These are phyloP conservation scores for Gaillardinia entomophila DNA, from an alignment of 805 yeast species.

Conservation along the genomic window DNA sequence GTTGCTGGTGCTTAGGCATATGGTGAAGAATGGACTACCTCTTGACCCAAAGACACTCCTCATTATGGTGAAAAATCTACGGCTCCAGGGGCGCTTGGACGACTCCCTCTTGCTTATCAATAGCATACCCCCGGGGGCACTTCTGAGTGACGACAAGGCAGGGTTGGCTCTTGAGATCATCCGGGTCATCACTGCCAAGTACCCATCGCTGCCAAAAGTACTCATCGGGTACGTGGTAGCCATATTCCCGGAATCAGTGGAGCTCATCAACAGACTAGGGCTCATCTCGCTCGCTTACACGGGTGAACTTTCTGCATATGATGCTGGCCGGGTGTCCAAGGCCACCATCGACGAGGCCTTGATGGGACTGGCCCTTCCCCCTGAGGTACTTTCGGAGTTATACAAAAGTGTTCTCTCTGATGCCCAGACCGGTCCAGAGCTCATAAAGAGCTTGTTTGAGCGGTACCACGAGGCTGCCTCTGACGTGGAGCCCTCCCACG, in stretches of 20 bases:
- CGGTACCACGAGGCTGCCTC: too few species aligned
- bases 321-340: slow-evolving; percentile 13
- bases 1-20: slow-evolving; percentile 25
- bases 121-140: slow-evolving; percentile 16
- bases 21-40: slow-evolving; percentile 19
- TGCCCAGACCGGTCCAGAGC: slow-evolving; percentile 9
- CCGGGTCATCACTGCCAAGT: slow-evolving; percentile 22
- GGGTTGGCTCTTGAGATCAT: slow-evolving; percentile 25
- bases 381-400: slow-evolving; percentile 14
- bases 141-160: slow-evolving; percentile 11
- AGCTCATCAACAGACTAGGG: neutral
- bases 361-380: slow-evolving; percentile 14
- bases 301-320: too few species aligned
- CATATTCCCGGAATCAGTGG: slow-evolving; percentile 11
- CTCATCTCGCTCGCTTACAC: neutral
- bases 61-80: slow-evolving; percentile 23
- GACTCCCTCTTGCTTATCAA: slow-evolving; percentile 32
- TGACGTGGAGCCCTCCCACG: neutral
- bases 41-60: slow-evolving; percentile 19
- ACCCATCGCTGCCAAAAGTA: slow-evolving; percentile 25
- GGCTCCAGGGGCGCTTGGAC: slow-evolving; percentile 20
- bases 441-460: slow-evolving; percentile 15
- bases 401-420: slow-evolving; percentile 18
- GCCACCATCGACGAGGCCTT: slow-evolving; percentile 28
- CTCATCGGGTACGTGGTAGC: slow-evolving; percentile 31